Evolutionary conservation across 768 basidiomycete species (phyloP).

Genomic region (Russula dissimulans): DNA sequence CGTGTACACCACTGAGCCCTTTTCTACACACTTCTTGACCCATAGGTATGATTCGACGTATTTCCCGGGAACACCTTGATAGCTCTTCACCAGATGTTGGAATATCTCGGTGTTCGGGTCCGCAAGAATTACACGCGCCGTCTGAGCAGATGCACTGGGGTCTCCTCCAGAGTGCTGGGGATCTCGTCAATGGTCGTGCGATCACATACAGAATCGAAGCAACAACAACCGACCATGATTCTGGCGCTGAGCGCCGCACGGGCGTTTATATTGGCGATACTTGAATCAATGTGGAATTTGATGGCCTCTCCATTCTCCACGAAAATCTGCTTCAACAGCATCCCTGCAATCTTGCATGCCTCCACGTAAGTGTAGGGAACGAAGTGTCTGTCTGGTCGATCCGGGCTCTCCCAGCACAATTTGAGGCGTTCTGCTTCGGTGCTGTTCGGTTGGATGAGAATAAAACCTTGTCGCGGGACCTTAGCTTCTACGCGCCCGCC

Average conservation of each 20-base stretch:
- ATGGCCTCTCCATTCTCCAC: slow-evolving; percentile 55
- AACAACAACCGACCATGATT: slow-evolving; percentile 46
- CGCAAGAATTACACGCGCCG: slow-evolving; percentile 68
- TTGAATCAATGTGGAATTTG: slow-evolving; percentile 71
- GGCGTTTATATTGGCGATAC: slow-evolving; percentile 71
- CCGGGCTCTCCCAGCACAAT: slow-evolving; percentile 58
- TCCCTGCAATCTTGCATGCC: slow-evolving; percentile 73
- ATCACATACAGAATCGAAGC: not conserved
- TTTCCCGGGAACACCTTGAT: slow-evolving; percentile 61
- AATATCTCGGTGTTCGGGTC: slow-evolving; percentile 75
- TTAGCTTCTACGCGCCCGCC: slow-evolving; percentile 73
- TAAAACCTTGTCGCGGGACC: slow-evolving; percentile 67
- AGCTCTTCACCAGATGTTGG: slow-evolving; percentile 59
- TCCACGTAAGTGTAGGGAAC: slow-evolving; percentile 78
- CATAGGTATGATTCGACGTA: slow-evolving; percentile 75
- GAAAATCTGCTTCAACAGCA: slow-evolving; percentile 69
- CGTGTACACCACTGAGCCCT: slow-evolving; percentile 53
- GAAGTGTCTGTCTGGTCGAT: slow-evolving; percentile 67
- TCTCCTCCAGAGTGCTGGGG: slow-evolving; percentile 73
- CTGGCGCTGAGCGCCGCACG: slow-evolving; percentile 55
- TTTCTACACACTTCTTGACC: slow-evolving; percentile 79
- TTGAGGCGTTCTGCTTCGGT: slow-evolving; percentile 67
- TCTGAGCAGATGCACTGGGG: slow-evolving; percentile 58
- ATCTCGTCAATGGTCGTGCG: not conserved
- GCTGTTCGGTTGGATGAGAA: slow-evolving; percentile 60